Conservation (phyloP, 164 flowering plant genomes). For the Vitis rupestris region DNA sequence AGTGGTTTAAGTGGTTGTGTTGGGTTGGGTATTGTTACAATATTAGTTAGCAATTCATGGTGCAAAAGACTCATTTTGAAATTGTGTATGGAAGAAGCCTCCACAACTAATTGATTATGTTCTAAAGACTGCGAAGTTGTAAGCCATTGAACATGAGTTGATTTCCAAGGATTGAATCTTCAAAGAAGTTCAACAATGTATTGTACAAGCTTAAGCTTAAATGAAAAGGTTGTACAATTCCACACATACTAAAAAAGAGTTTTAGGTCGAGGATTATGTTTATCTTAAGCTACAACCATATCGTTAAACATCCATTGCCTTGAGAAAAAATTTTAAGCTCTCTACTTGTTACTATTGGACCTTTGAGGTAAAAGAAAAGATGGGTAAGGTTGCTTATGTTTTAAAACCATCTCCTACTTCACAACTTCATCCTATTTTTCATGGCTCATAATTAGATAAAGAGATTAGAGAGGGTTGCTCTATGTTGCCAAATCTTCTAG, state of each 20-base stretch:
- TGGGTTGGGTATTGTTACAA: constrained; percentile 1
- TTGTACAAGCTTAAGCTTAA: constrained; percentile 1
- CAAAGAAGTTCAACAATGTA: neutral
- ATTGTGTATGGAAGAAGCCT: neutral
- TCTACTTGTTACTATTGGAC: too few species aligned
- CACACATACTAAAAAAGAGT: neutral
- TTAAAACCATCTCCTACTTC: too few species aligned
- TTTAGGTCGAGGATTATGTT: neutral
- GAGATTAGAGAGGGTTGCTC: too few species aligned
- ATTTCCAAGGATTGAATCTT: neutral
- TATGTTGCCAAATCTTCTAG: too few species aligned
- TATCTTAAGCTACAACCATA: too few species aligned
- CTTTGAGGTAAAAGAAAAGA: too few species aligned
- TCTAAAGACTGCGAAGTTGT: neutral
- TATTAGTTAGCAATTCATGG: neutral
- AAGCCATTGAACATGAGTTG: neutral
- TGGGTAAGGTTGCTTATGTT: too few species aligned
- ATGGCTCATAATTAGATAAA: too few species aligned
- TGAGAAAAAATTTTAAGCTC: too few species aligned
- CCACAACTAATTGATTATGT: neutral
- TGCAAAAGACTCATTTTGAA: neutral
- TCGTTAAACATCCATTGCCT: too few species aligned
- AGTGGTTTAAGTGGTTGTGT: neutral
- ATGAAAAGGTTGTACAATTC: constrained; percentile 7
- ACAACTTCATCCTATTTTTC: too few species aligned